Conservation (phyloP, 1,284 basidiomycete species). For the Peniophora sp. region DNA sequence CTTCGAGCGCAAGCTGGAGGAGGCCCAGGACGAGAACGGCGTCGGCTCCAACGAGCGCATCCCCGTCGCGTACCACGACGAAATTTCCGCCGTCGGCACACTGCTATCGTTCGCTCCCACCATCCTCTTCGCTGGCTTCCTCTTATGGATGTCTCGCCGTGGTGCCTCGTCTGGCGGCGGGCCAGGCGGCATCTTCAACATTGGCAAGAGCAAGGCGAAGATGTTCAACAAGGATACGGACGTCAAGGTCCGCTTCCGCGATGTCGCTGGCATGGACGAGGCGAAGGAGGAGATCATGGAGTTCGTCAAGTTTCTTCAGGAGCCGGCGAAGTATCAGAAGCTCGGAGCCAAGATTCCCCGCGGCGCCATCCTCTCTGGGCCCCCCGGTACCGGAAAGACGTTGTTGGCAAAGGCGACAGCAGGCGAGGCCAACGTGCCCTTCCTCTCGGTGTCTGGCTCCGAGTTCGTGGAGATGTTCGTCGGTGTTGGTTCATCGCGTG, state of each 20-base stretch:
- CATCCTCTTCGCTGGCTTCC: constrained; percentile 81
- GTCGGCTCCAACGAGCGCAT: constrained; percentile 92
- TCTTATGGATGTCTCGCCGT: constrained; percentile 85
- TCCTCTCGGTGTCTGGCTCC: constrained; percentile 96
- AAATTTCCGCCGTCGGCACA: constrained; percentile 80
- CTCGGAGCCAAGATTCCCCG: constrained; percentile 98
- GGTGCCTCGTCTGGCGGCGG: constrained; percentile 52
- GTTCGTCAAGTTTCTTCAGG: constrained; percentile 98
- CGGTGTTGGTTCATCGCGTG: constrained; percentile 95
- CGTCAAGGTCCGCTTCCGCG: constrained; percentile 88
- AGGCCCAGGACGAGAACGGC: constrained; percentile 87
- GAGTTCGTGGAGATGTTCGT: constrained; percentile 99
- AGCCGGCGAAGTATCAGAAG: constrained; percentile 90
- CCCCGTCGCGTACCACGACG: constrained; percentile 95
- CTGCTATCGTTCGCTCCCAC: constrained; percentile 93
- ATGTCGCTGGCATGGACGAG: constrained; percentile 99
- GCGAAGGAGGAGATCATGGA: constrained; percentile 99
- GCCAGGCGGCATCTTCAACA: constrained; percentile 91
- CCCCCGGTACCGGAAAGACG: constrained; percentile 98
- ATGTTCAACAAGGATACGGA: constrained; percentile 98
- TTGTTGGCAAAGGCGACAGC: constrained; percentile 97
- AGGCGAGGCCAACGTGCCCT: constrained; percentile 94
- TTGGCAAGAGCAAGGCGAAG: constrained; percentile 93
- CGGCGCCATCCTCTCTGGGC: constrained; percentile 95
- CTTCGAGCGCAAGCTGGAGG: constrained; percentile 91